Evolutionary conservation across 257 asterid genomes (phyloP).

Genomic region (Ophiorrhiza pumila): DNA sequence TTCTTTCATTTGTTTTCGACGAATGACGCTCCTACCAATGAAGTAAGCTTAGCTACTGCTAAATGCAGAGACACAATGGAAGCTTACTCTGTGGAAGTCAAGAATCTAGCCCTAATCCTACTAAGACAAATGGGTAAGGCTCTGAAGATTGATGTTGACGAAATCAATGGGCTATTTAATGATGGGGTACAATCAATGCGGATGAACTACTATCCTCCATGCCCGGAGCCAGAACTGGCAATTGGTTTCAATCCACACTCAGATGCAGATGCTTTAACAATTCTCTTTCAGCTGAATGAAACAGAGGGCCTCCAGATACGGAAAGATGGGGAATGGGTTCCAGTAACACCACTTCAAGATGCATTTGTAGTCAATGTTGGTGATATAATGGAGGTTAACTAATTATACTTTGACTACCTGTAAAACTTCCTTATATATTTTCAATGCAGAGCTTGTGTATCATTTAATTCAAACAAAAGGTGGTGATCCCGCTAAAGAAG

Average conservation of each 20-base stretch:
- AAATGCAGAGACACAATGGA: slow-evolving; percentile 38
- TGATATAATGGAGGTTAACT: slow-evolving; percentile 48
- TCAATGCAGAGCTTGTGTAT: neutral
- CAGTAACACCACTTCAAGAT: slow-evolving; percentile 38
- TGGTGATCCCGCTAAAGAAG: neutral
- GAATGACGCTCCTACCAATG: neutral
- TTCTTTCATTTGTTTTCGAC: neutral
- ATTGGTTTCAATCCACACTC: slow-evolving; percentile 55
- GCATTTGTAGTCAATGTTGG: slow-evolving; percentile 56
- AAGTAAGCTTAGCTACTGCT: neutral
- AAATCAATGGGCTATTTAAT: slow-evolving; percentile 28
- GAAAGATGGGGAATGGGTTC: slow-evolving; percentile 45
- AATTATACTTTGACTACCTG: neutral
- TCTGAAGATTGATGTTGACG: slow-evolving; percentile 36
- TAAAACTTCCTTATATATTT: neutral
- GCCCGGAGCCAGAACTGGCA: slow-evolving; percentile 46
- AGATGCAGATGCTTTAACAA: slow-evolving; percentile 53
- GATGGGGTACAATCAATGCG: slow-evolving; percentile 50
- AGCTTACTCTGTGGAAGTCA: slow-evolving; percentile 34
- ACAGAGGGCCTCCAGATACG: slow-evolving; percentile 48
- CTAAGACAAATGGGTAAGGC: slow-evolving; percentile 41
- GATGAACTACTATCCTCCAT: slow-evolving; percentile 57
- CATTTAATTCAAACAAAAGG: neutral
- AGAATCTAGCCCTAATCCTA: slow-evolving; percentile 34
- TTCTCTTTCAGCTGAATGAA: slow-evolving; percentile 49